phyloP scores from a whole-genome alignment of 371 early-diverging fungal species.

The Rhizomucor miehei region DNA sequence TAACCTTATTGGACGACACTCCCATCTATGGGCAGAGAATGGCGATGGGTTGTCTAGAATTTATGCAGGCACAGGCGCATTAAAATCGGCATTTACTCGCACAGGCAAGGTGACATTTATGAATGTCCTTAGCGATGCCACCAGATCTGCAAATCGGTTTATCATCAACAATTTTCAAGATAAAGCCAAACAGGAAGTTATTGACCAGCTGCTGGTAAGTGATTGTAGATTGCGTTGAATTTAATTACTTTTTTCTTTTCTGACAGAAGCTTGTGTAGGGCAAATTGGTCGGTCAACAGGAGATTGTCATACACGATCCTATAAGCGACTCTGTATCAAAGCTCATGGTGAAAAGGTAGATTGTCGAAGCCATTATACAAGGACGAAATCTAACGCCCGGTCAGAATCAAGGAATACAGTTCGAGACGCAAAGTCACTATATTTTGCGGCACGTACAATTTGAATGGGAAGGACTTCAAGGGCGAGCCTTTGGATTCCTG shows the following conservation, averaged over 20 bases:
- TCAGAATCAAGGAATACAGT: conserved; percentile 53
- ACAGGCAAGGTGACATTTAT: conserved; percentile 86
- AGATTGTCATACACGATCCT: conserved; percentile 60
- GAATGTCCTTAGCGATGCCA: conserved; percentile 88
- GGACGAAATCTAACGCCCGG: neutral
- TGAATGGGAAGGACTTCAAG: conserved; percentile 77
- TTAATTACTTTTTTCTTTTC: too few relatives aligned
- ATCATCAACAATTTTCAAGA: conserved; percentile 94
- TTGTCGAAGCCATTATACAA: neutral
- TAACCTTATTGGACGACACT: conserved; percentile 41
- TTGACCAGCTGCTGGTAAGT: conserved; percentile 80
- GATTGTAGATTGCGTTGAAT: neutral
- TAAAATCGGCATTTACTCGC: conserved; percentile 89
- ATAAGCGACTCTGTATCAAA: conserved; percentile 56
- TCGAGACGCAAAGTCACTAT: conserved; percentile 55
- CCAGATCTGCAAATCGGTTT: conserved; percentile 89
- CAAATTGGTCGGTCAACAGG: conserved; percentile 52
- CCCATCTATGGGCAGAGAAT: conserved; percentile 92
- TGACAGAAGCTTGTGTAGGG: conserved; percentile 31
- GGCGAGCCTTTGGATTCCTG: conserved; percentile 67
- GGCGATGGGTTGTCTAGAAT: conserved; percentile 93
- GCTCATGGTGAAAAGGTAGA: conserved; percentile 48
- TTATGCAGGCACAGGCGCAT: conserved; percentile 98
- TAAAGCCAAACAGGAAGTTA: conserved; percentile 85
- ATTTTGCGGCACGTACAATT: conserved; percentile 86